Percentiles rank a stretch among this genome's conserved stretches.
Evolutionary conservation across 2,329 filamentous ascomycete genomes (phyloP).

Genomic region (Venturia pyrina): DNA sequence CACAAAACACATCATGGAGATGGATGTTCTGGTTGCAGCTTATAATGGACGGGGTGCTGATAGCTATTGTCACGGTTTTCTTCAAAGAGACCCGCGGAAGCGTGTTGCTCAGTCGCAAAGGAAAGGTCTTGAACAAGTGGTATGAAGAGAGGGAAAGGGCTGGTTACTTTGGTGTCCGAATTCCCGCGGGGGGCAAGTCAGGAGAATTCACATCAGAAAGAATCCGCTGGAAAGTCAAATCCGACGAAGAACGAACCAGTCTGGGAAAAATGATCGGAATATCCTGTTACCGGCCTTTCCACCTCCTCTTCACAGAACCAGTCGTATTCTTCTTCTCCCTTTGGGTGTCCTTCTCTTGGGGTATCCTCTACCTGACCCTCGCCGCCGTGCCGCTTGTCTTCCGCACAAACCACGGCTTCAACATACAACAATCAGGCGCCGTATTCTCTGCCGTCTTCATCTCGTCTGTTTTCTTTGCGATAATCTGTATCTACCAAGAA

Average conservation of each 20-base stretch:
- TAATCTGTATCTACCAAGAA: slow-evolving; percentile 64
- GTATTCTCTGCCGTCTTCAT: slow-evolving; percentile 65
- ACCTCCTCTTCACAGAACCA: slow-evolving; percentile 63
- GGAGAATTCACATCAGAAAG: slow-evolving; percentile 30
- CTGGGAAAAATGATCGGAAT: slow-evolving; percentile 60
- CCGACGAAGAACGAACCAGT: slow-evolving; percentile 65
- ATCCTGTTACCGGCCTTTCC: slow-evolving; percentile 69
- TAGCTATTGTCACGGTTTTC: slow-evolving; percentile 54
- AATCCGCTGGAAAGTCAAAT: slow-evolving; percentile 69
- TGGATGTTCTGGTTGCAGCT: slow-evolving; percentile 87
- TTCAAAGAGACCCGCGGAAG: slow-evolving; percentile 77
- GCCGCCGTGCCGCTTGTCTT: slow-evolving; percentile 73
- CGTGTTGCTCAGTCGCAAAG: slow-evolving; percentile 69
- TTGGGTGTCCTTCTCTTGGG: slow-evolving; percentile 88
- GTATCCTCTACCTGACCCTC: slow-evolving; percentile 77
- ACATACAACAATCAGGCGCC: slow-evolving; percentile 54
- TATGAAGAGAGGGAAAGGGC: slow-evolving; percentile 61
- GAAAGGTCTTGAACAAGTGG: slow-evolving; percentile 63
- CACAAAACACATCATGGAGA: slow-evolving; percentile 59
- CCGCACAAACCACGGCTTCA: slow-evolving; percentile 55
- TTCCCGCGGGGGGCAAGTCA: slow-evolving; percentile 22
- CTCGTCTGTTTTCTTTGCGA: slow-evolving; percentile 55
- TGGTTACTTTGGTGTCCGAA: slow-evolving; percentile 48
- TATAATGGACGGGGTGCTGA: slow-evolving; percentile 55
- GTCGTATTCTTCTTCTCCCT: slow-evolving; percentile 80